Evolutionary conservation across 164 flowering plant species (phyloP), one percentile per base, ranked within the genome.

Genomic region (Umbilicus rupestris): DNA sequence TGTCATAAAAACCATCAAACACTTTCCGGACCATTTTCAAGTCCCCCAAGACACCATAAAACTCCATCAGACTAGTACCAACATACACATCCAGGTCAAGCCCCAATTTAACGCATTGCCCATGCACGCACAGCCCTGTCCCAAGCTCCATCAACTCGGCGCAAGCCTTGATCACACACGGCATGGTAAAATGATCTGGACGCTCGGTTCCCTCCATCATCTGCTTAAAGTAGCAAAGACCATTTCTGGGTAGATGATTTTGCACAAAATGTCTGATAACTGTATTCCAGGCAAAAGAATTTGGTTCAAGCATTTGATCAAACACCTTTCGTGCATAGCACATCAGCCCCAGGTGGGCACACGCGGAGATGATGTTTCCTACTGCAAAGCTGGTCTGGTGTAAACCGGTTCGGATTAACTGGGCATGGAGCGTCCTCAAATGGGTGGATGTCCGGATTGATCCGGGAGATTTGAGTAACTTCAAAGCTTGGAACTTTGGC

Each of bases 81-180:
- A 64, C 65, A 29, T 65, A 75, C 20, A 70, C 68, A 60, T 79
- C 82, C 7, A 64, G 47, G 19, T 50, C 70, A 29, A 78, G 59
- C 59, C 68, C 71, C 64, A 66, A 64, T 50, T 63, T 78, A 37
- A 72, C 69, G 70, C 67, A 66, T 20, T 68, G 73, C 68, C 75
- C 77, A 64, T 78, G 81, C 49, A 72, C 62, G 49, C 75, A 67
- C 44, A 58, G 9, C 29, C 79, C 80, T 49, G 65, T 69, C 47
- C 20, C 44, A 58, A 65, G n/a, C 70, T 70, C 67, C 68, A 68
- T 57, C 55, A 69, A 67, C 68, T 69, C 69, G 15, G 72, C 69
- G 55, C 79, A 81, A 35, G 85, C 77, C 71, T 74, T 74, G 42
- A 81, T 64, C 3, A 78, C 78, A 67, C 76, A 76, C n/a, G 83